Conservation (phyloP, 1,284 basidiomycete genomes). For the Pseudozyma sp. region DNA sequence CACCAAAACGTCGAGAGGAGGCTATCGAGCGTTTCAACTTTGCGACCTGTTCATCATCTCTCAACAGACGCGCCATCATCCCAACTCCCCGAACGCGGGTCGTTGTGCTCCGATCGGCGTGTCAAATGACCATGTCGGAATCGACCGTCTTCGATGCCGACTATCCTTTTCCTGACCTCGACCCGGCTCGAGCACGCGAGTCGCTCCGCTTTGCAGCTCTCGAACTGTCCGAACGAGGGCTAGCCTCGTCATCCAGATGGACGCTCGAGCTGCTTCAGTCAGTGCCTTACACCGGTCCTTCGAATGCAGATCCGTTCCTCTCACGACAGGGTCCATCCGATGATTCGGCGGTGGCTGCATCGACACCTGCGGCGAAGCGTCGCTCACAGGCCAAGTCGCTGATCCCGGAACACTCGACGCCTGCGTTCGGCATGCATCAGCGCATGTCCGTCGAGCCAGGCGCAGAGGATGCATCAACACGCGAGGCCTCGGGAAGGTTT, state of each 20-base stretch:
- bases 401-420: conserved; percentile 64
- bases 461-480: conserved; percentile 21
- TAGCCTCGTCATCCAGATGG: conserved; percentile 53
- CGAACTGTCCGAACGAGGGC: conserved; percentile 48
- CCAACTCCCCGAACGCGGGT: too few relatives aligned
- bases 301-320: neutral
- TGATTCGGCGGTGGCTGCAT: conserved; percentile 16
- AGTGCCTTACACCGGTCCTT: conserved; percentile 22
- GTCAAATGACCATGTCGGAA: conserved; percentile 22
- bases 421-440: conserved; percentile 55
- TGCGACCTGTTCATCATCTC: neutral
- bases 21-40: neutral
- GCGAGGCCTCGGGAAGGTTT: conserved; percentile 35
- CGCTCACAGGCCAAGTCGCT: conserved; percentile 5
- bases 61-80: neutral
- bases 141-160: conserved; percentile 46
- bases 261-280: conserved; percentile 59
- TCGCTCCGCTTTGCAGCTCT: conserved; percentile 39
- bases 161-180: conserved; percentile 50
- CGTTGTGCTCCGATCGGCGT: neutral
- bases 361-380: conserved; percentile 43
- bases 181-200: conserved; percentile 34
- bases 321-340: conserved; percentile 10
- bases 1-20: neutral
- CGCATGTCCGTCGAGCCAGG: conserved; percentile 39